phyloP scores from a whole-genome alignment of 495 filamentous ascomycete species.

The Penicillium coprophilum region DNA sequence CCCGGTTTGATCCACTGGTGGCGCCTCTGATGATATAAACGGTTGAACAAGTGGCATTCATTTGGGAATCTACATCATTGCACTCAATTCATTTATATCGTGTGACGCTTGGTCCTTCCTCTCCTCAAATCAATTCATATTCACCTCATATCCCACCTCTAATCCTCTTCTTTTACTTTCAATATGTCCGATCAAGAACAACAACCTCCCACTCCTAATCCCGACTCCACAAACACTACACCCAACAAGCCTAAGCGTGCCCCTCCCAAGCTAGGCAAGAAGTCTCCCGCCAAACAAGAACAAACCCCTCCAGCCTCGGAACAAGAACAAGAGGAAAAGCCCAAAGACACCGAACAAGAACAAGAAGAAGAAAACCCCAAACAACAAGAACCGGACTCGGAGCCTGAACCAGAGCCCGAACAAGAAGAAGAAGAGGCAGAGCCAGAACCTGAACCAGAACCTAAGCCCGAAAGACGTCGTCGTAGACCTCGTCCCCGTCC shows the following conservation, averaged over 20 bases:
- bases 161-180: constrained; percentile 15
- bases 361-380: constrained; percentile 19
- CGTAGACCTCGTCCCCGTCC: constrained; percentile 31
- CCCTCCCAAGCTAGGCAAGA: constrained; percentile 38
- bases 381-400: constrained; percentile 23
- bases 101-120: constrained; percentile 25
- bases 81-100: constrained; percentile 13
- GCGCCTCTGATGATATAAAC: constrained; percentile 25
- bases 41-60: constrained; percentile 17
- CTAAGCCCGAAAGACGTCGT: constrained; percentile 30
- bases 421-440: constrained; percentile 17
- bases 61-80: constrained; percentile 27
- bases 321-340: constrained; percentile 21
- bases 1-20: constrained; percentile 17
- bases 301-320: constrained; percentile 34
- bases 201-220: constrained; percentile 25
- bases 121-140: constrained; percentile 31
- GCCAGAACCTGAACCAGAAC: constrained; percentile 29
- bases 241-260: constrained; percentile 32
- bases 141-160: constrained; percentile 18
- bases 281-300: constrained; percentile 37
- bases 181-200: constrained; percentile 43
- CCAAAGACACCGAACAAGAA: constrained; percentile 22
- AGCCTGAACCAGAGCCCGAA: constrained; percentile 7
- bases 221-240: constrained; percentile 22